These are phyloP conservation scores for Pilobolus umbonatus DNA, from an alignment of 192 early-diverging fungal genomes.

Conservation along the genomic window DNA sequence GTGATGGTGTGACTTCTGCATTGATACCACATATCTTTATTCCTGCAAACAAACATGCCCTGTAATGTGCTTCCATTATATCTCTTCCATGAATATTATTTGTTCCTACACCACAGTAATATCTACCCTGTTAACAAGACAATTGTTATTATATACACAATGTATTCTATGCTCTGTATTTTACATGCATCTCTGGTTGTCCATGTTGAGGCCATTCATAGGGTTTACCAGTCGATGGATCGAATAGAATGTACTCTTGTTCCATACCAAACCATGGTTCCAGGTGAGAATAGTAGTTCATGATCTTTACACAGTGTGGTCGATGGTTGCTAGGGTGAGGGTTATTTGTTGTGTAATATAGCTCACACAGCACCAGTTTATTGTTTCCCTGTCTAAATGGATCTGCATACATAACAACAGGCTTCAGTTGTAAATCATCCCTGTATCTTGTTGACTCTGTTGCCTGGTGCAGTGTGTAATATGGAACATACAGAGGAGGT, in stretches of 20 bases:
- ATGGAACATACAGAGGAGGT: conserved; percentile 37
- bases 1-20: conserved; percentile 49
- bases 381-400: conserved; percentile 46
- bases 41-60: conserved; percentile 48
- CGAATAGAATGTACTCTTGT: conserved; percentile 51
- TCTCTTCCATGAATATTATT: conserved; percentile 43
- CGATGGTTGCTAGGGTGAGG: conserved; percentile 45
- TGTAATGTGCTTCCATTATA: conserved; percentile 48
- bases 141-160: neutral
- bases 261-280: conserved; percentile 56
- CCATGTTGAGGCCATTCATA: conserved; percentile 51
- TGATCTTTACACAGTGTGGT: conserved; percentile 24
- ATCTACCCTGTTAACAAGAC: conserved; percentile 29
- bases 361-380: conserved; percentile 45
- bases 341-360: too few relatives aligned
- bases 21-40: conserved; percentile 48
- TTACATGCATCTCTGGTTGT: conserved; percentile 43
- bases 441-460: conserved; percentile 28
- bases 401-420: conserved; percentile 45
- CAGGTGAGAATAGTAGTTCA: conserved; percentile 32
- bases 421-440: conserved; percentile 37
- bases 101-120: conserved; percentile 51
- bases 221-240: conserved; percentile 34
- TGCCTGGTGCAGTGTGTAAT: conserved; percentile 20
- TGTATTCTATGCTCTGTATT: neutral